Evolutionary conservation across 1,139 yeast species (phyloP), one percentile per base, ranked within the genome.

Genomic region (Meyerozyma carpophila): DNA sequence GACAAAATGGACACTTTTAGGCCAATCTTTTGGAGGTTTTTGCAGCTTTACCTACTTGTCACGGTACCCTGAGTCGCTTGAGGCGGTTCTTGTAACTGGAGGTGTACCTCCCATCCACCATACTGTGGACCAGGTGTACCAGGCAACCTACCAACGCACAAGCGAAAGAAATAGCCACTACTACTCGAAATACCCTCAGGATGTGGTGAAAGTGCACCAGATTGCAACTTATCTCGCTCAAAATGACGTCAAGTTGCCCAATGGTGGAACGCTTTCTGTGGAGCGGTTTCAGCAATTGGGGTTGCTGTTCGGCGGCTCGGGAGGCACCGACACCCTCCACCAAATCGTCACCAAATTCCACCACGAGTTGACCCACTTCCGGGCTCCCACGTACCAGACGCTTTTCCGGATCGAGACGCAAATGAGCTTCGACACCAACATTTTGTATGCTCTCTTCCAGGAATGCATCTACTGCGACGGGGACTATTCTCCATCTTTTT

Each of bases 21-120:
- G 84, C 6, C 84, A 79, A 52, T 74, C 81, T 1, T 79, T 69
- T 50, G 84, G 84, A 6, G 84, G 84, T 0, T 79, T 79, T 51
- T 66, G 77, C 45, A 59, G 70, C 24, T 66, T 75, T 48, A 70
- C 78, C 1, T 79, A 79, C 55, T 59, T 77, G 28, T 77, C 83
- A 1, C 62, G 63, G 42, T 71, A 60, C 49, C 72, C 80, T 0
- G 53, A 56, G 0, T 58, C 74, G 1, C 49, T 77, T 31, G 61
- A 59, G 41, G 71, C 67, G 41, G 72, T 70, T 7, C 52, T 78
- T 20, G 56, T 78, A 16, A 73, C 84, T 2, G 84, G 83, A 4
- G 84, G 84, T 3, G 66, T 79, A 14, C 83, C 84, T 1, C 84
- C 84, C 0, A 58, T 75, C 8, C 66, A 64, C 5, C 53, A 51